phyloP scores from a whole-genome alignment of 495 filamentous ascomycete species.

The Viridothelium virens region DNA sequence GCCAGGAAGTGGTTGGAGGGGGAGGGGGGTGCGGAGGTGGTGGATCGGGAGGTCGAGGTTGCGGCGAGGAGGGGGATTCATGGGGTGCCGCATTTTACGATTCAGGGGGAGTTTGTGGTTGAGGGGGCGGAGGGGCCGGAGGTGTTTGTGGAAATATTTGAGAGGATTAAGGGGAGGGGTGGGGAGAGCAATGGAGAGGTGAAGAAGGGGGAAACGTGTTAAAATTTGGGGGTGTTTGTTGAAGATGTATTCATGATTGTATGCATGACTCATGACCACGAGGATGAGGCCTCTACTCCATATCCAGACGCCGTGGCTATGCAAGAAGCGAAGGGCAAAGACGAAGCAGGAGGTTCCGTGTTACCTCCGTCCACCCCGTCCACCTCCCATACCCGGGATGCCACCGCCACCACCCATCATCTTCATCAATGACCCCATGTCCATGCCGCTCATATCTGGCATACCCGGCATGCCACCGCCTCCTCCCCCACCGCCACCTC shows the following conservation, averaged over 20 bases:
- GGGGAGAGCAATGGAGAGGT: not conserved
- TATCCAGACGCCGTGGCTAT: slow-evolving; percentile 6
- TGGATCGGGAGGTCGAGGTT: slow-evolving; percentile 59
- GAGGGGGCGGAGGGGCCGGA: slow-evolving; percentile 30
- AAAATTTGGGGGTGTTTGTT: not conserved
- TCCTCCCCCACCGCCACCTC: slow-evolving; percentile 21
- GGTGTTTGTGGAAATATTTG: slow-evolving; percentile 31
- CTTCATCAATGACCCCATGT: slow-evolving; percentile 25
- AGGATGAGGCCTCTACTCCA: not conserved
- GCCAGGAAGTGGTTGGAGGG: slow-evolving; percentile 50
- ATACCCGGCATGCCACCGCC: slow-evolving; percentile 24
- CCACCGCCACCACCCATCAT: slow-evolving; percentile 25
- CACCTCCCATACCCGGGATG: slow-evolving; percentile 7
- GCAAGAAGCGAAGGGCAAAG: not conserved
- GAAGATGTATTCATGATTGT: not conserved
- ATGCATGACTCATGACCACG: not conserved
- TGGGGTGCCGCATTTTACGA: slow-evolving; percentile 62
- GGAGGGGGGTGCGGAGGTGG: slow-evolving; percentile 48
- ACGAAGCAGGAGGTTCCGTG: not conserved
- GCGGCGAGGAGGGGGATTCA: slow-evolving; percentile 51
- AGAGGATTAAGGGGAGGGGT: slow-evolving; percentile 24
- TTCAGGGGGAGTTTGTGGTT: slow-evolving; percentile 28
- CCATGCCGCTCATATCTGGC: slow-evolving; percentile 21
- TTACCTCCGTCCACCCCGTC: slow-evolving; percentile 10
- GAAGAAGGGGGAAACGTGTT: slow-evolving; percentile 3